These are phyloP conservation scores for Solanum aculeatissimum DNA, from an alignment of 305 asterid species.

Conservation along the genomic window DNA sequence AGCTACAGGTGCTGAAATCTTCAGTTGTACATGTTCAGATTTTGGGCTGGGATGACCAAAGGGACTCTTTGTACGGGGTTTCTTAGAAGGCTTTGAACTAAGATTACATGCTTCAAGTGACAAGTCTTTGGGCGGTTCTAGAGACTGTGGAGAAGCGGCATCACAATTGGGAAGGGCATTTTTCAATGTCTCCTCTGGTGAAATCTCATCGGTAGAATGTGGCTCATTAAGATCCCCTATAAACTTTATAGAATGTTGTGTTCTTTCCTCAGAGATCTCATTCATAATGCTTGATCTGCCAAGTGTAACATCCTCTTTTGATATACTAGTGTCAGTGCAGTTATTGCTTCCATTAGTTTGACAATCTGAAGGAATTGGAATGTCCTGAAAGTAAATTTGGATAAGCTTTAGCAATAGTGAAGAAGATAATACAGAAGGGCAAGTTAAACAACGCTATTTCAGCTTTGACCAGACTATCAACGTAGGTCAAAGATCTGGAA, in stretches of 20 bases:
- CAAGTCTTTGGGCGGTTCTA: conserved; percentile 17
- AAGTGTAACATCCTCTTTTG: conserved; percentile 9
- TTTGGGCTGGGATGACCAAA: conserved; percentile 20
- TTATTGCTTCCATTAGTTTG: conserved; percentile 11
- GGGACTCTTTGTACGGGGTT: conserved; percentile 5
- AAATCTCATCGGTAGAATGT: conserved; percentile 6
- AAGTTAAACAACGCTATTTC: neutral
- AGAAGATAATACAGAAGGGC: neutral
- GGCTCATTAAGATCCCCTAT: conserved; percentile 22
- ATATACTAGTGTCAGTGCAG: conserved; percentile 5
- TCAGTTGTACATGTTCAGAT: conserved; percentile 10
- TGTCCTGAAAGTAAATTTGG: conserved; percentile 29
- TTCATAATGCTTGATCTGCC: conserved; percentile 13
- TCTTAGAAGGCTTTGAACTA: conserved; percentile 9
- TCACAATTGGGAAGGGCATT: conserved; percentile 5
- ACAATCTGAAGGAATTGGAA: conserved; percentile 18
- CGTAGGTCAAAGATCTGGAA: neutral
- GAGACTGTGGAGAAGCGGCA: conserved; percentile 11
- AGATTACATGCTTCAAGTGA: conserved; percentile 8
- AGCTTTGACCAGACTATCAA: neutral
- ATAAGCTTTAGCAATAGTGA: neutral
- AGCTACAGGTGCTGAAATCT: conserved; percentile 7
- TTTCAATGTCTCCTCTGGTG: conserved; percentile 10
- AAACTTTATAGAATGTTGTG: conserved; percentile 1
- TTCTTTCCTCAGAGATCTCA: conserved; percentile 11